Evolutionary conservation across 495 filamentous ascomycete species (phyloP), one percentile per base, ranked within the genome.

Genomic region (Xylaria bambusicola): DNA sequence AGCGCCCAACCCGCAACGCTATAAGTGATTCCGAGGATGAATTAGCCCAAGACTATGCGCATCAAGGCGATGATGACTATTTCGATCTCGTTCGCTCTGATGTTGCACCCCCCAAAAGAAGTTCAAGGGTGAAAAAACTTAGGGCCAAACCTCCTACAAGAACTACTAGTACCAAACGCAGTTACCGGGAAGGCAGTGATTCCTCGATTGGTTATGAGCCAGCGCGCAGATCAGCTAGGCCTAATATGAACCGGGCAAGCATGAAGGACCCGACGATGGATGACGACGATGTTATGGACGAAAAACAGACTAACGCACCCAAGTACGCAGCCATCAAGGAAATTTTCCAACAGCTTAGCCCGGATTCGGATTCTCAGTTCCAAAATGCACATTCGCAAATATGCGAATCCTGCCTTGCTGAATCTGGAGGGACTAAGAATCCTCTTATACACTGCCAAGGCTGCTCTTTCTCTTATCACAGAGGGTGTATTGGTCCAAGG

Each of bases 401-500:
- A 5, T 99, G 95, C 70, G 87, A 90, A 58, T 76, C 81, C n/a
- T 99, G 95, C 71, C 36, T 36, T 36, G 47, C 56, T 12, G 51
- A 27, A 3, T 71, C 74, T 17, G 70, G 75, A 5, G 64, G 73
- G 29, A 84, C 80, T 8, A 88, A 85, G 68, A 87, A 85, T 0
- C 73, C 75, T 9, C 77, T 98, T 20, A 78, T 98, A 3, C 88
- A 82, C 64, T 99, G 95, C 63, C 95, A 99, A 70, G 93, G 95
- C 18, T 99, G 95, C 70, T 90, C 85, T 3, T 79, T 83, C 21
- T 79, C 88, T 0, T 96, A 90, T 62, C 95, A 99, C 66, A 87
- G 89, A 64, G 66, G 63, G 31, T 99, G 95, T 67, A 77, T 99
- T 13, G 91, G 92, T 18, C 70, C 76, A n/a, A 85, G 93, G 17